Evolutionary conservation across 345 rosid genomes (phyloP).

Genomic region (Anastatica hierochuntica): DNA sequence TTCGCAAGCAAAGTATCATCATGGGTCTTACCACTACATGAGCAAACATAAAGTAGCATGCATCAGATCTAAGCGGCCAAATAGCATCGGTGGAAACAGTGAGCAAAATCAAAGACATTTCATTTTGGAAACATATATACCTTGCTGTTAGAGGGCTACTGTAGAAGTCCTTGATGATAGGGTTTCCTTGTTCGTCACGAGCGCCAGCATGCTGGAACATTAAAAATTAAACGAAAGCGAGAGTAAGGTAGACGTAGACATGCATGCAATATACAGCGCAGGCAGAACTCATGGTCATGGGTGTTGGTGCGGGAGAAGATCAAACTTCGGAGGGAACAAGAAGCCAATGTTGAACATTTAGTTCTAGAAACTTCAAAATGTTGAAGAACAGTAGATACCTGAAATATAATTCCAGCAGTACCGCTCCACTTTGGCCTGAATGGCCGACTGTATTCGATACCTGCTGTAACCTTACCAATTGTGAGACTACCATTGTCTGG

Average conservation of each 20-base stretch:
- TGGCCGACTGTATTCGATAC: constrained; percentile 81
- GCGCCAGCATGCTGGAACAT: constrained; percentile 66
- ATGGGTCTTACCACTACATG: constrained; percentile 66
- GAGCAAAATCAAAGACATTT: constrained; percentile 11
- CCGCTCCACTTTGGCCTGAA: constrained; percentile 97
- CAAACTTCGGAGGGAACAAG: too few species aligned
- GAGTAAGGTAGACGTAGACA: too few species aligned
- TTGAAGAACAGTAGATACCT: constrained; percentile 37
- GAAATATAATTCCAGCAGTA: constrained; percentile 73
- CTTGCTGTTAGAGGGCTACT: constrained; percentile 92
- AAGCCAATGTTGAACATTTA: constrained; percentile 2
- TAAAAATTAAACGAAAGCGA: neutral
- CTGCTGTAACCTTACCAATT: constrained; percentile 72
- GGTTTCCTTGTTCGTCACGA: constrained; percentile 72
- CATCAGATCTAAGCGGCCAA: constrained; percentile 1
- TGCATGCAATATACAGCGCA: too few species aligned
- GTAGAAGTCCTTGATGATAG: constrained; percentile 69
- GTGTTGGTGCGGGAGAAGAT: too few species aligned
- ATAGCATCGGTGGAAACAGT: neutral
- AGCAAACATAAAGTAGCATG: constrained; percentile 14
- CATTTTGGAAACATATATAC: constrained; percentile 25
- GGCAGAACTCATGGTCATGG: too few species aligned
- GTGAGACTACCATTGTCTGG: constrained; percentile 57
- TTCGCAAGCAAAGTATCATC: constrained; percentile 75
- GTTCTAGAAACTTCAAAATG: neutral